phyloP scores from a whole-genome alignment of 2,329 filamentous ascomycete species.

The Pestalotiopsis sp. region DNA sequence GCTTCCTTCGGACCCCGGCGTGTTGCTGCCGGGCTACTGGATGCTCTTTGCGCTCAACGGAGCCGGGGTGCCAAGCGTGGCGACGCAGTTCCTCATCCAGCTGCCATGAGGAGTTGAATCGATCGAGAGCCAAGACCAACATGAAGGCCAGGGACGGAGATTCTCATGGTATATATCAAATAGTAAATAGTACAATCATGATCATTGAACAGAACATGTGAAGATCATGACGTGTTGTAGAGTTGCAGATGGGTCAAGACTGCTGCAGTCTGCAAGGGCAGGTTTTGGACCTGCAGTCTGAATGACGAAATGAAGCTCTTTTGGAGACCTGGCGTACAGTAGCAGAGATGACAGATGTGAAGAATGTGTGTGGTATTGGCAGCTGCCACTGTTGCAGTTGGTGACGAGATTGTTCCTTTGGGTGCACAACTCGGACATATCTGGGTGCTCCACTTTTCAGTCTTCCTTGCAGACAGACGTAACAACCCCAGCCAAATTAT shows the following conservation, averaged over 20 bases:
- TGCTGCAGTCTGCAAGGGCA: background rate
- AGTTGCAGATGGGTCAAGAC: too few species aligned
- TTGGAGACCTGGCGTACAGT: too few species aligned
- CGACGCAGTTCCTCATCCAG: conserved; percentile 36
- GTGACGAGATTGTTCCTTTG: background rate
- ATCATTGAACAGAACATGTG: too few species aligned
- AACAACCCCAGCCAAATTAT: background rate
- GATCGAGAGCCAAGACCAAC: background rate
- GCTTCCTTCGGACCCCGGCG: conserved; percentile 44
- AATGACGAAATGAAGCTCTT: background rate
- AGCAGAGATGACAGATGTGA: background rate
- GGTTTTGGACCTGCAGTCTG: background rate
- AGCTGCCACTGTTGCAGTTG: background rate
- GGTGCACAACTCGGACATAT: background rate
- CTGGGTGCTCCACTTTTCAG: background rate
- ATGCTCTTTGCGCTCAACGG: conserved; percentile 48
- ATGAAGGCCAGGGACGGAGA: background rate
- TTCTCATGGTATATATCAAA: too few species aligned
- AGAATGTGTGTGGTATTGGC: background rate
- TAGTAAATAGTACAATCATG: too few species aligned
- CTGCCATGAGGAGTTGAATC: conserved; percentile 11
- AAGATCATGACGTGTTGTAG: too few species aligned
- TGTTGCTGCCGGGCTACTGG: conserved; percentile 50
- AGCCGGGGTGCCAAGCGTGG: conserved; percentile 45
- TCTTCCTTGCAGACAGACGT: background rate